phyloP scores from a whole-genome alignment of 2,329 filamentous ascomycete genomes.

The Macrophomina tecta region DNA sequence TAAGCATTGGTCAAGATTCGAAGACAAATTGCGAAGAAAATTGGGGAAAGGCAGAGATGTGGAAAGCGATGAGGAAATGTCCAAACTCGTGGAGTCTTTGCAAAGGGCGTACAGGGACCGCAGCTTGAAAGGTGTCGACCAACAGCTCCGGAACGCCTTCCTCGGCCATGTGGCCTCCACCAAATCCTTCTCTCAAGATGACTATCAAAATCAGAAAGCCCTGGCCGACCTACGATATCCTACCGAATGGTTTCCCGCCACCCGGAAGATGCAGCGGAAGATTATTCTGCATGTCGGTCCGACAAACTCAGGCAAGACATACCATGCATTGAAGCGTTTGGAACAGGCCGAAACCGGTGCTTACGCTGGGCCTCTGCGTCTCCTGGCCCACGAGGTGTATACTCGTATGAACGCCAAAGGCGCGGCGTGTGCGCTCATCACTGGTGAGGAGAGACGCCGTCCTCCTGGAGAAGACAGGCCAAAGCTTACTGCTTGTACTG shows the following conservation, averaged over 20 bases:
- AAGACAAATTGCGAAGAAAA: background rate
- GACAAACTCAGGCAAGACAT: slow-evolving; percentile 98
- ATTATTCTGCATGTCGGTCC: slow-evolving; percentile 94
- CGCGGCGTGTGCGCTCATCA: slow-evolving; percentile 78
- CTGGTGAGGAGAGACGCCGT: slow-evolving; percentile 85
- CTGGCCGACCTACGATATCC: slow-evolving; percentile 88
- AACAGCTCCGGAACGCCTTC: slow-evolving; percentile 72
- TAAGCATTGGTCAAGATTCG: background rate
- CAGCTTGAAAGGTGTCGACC: slow-evolving; percentile 52
- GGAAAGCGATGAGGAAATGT: slow-evolving; percentile 3
- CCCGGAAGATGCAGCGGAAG: slow-evolving; percentile 78
- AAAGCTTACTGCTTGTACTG: slow-evolving; percentile 75
- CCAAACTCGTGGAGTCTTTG: background rate
- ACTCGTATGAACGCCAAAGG: slow-evolving; percentile 81
- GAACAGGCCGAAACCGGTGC: slow-evolving; percentile 78
- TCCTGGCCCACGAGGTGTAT: slow-evolving; percentile 95
- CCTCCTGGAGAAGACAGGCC: slow-evolving; percentile 59
- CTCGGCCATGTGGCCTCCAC: slow-evolving; percentile 50
- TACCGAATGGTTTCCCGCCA: slow-evolving; percentile 88
- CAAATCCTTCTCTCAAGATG: slow-evolving; percentile 42
- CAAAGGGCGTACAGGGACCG: slow-evolving; percentile 29
- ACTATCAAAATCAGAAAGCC: slow-evolving; percentile 45
- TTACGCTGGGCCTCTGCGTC: slow-evolving; percentile 86
- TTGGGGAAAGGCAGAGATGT: background rate
- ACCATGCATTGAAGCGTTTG: slow-evolving; percentile 85